phyloP scores from a whole-genome alignment of 768 basidiomycete species.

The Lyophyllum semitale region DNA sequence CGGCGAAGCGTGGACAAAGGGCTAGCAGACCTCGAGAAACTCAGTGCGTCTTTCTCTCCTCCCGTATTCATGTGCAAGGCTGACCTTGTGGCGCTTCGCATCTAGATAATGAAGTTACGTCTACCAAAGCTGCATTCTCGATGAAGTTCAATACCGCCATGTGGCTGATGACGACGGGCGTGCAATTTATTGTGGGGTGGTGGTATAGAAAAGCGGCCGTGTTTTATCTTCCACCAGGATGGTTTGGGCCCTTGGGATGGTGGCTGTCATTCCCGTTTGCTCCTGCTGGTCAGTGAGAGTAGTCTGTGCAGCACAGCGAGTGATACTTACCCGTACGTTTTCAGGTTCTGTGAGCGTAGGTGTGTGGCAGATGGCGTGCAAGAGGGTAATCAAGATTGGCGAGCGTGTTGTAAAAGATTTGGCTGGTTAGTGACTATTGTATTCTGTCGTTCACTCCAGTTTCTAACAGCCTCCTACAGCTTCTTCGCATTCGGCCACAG shows the following conservation, averaged over 20 bases:
- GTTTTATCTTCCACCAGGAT: constrained; percentile 89
- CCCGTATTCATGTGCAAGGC: constrained; percentile 3
- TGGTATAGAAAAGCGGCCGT: constrained; percentile 90
- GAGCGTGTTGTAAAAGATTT: constrained; percentile 75
- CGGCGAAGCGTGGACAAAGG: constrained; percentile 90
- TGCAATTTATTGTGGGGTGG: constrained; percentile 85
- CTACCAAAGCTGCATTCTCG: constrained; percentile 62
- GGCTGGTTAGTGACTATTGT: constrained; percentile 34
- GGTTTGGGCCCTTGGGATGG: constrained; percentile 91
- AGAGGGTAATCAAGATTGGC: constrained; percentile 76
- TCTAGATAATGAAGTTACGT: constrained; percentile 67
- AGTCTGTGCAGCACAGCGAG: neutral
- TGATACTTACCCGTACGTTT: constrained; percentile 1
- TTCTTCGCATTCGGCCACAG: constrained; percentile 10
- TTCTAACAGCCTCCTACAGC: constrained; percentile 6
- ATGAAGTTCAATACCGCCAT: constrained; percentile 71
- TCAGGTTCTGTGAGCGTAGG: constrained; percentile 90
- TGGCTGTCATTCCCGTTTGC: constrained; percentile 90
- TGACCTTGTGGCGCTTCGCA: neutral
- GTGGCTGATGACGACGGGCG: constrained; percentile 86
- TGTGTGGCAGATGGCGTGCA: constrained; percentile 95
- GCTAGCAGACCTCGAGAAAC: constrained; percentile 84
- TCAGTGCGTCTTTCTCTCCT: constrained; percentile 62
- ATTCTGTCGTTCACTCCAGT: neutral
- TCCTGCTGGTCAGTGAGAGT: constrained; percentile 64